These are phyloP conservation scores for Metschnikowia hibisci DNA, from an alignment of 805 yeast species.

Conservation along the genomic window DNA sequence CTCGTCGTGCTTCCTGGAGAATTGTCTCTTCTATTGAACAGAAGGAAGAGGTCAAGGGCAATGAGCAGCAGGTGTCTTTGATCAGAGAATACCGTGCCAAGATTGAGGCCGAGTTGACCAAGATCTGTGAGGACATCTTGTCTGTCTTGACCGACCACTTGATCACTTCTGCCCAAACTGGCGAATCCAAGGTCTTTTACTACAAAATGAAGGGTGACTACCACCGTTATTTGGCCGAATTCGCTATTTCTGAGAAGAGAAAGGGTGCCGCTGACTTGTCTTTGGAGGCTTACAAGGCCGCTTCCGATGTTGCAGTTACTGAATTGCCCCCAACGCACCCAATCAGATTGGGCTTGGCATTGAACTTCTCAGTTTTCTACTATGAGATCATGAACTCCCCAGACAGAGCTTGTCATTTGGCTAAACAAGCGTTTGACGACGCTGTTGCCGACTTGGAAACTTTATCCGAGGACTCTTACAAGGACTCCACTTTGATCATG, in stretches of 20 bases:
- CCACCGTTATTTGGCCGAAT: constrained; percentile 98
- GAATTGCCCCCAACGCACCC: constrained; percentile 99
- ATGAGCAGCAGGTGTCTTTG: constrained; percentile 81
- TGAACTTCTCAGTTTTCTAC: constrained; percentile 96
- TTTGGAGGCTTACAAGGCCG: constrained; percentile 90
- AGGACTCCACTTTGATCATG: constrained; percentile 98
- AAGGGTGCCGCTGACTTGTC: constrained; percentile 90
- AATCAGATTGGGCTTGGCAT: constrained; percentile 94
- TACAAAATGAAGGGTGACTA: constrained; percentile 99
- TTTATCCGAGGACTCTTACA: constrained; percentile 95
- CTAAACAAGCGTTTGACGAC: constrained; percentile 98
- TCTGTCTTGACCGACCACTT: constrained; percentile 83
- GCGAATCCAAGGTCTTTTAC: constrained; percentile 97
- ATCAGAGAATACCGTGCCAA: constrained; percentile 93
- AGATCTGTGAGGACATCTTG: constrained; percentile 91
- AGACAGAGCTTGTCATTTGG: constrained; percentile 97
- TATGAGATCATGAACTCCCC: constrained; percentile 98
- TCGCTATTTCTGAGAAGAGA: constrained; percentile 86
- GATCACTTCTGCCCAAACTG: constrained; percentile 91
- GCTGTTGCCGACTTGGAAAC: constrained; percentile 99
- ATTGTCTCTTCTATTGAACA: constrained; percentile 97
- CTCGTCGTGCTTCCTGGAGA: constrained; percentile 99
- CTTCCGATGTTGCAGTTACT: constrained; percentile 94
- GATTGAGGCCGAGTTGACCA: constrained; percentile 87
- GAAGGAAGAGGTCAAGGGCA: constrained; percentile 95